Conservation (phyloP, 371 early-diverging fungal species). For the Actinomortierella wolfii region DNA sequence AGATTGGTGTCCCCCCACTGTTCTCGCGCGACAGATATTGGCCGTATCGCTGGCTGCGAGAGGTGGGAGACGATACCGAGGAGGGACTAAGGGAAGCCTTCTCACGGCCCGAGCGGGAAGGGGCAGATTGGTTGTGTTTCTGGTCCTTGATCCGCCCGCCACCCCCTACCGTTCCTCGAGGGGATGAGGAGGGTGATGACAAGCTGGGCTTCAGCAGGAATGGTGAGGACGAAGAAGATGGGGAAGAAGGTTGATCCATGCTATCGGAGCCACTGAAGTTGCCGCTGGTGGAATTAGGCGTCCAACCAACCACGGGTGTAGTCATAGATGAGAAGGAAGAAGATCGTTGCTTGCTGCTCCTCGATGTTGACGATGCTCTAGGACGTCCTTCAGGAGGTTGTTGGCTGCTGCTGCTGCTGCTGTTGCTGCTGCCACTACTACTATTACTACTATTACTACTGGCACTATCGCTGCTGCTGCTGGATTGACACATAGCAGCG, state of each 20-base stretch:
- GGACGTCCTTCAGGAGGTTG: not conserved
- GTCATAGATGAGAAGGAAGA: not conserved
- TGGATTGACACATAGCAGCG: not conserved
- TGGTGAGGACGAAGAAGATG: not conserved
- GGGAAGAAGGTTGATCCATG: not conserved
- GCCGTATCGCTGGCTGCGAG: slow-evolving; percentile 29
- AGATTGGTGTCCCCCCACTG: slow-evolving; percentile 21
- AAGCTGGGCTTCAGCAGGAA: slow-evolving; percentile 7
- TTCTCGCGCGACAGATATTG: slow-evolving; percentile 21
- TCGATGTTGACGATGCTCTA: not conserved
- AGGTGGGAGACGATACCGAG: slow-evolving; percentile 7
- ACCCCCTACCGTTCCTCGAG: slow-evolving; percentile 15
- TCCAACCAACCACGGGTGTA: slow-evolving; percentile 3
- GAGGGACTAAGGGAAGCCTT: too few relatives aligned
- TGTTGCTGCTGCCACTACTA: not conserved
- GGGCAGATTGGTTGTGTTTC: slow-evolving; percentile 3
- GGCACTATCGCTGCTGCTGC: not conserved
- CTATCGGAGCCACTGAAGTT: not conserved
- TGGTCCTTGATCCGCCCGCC: slow-evolving; percentile 14
- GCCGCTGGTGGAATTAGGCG: not conserved
- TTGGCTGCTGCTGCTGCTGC: not conserved
- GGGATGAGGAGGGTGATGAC: not conserved
- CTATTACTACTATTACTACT: too few relatives aligned
- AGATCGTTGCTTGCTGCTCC: not conserved
- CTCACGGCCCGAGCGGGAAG: too few relatives aligned